Conservation (phyloP, 768 basidiomycete species). For the Neoboletus magnificus region DNA sequence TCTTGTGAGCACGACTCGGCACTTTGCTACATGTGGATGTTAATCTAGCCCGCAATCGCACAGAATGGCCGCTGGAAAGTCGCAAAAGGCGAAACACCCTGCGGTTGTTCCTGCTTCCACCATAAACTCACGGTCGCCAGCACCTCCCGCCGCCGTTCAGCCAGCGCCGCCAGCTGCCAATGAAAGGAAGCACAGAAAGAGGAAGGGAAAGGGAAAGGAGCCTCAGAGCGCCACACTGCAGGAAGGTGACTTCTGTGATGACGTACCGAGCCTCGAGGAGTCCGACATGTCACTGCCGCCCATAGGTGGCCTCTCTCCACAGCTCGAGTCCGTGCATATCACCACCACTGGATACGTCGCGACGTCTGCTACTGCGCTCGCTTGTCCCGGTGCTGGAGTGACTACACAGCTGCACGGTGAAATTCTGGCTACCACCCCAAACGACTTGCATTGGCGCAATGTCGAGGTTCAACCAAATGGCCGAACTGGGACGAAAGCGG, state of each 20-base stretch:
- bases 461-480: constrained; percentile 29
- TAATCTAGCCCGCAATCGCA: constrained; percentile 17
- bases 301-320: constrained; percentile 41
- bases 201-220: constrained; percentile 40
- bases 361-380: constrained; percentile 32
- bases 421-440: constrained; percentile 55
- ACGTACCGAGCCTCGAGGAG: constrained; percentile 26
- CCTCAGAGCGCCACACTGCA: constrained; percentile 7
- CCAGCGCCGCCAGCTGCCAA: constrained; percentile 5
- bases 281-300: constrained; percentile 15
- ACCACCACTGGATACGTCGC: constrained; percentile 45
- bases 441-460: constrained; percentile 55
- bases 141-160: constrained; percentile 7
- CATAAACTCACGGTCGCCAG: constrained; percentile 6
- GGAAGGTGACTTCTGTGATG: constrained; percentile 21
- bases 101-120: constrained; percentile 1
- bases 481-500: constrained; percentile 26
- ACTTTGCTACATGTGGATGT: neutral
- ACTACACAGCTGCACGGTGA: constrained; percentile 51
- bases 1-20: constrained; percentile 13
- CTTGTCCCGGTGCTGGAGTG: constrained; percentile 30
- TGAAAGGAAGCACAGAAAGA: constrained; percentile 47
- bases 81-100: constrained; percentile 26
- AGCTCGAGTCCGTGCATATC: constrained; percentile 46
- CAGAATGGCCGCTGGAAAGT: constrained; percentile 30